Percentiles rank a stretch among this genome's conserved stretches.
phyloP scores from a whole-genome alignment of 352 stramenopile species.

The Globisporangium recalcitrans region DNA sequence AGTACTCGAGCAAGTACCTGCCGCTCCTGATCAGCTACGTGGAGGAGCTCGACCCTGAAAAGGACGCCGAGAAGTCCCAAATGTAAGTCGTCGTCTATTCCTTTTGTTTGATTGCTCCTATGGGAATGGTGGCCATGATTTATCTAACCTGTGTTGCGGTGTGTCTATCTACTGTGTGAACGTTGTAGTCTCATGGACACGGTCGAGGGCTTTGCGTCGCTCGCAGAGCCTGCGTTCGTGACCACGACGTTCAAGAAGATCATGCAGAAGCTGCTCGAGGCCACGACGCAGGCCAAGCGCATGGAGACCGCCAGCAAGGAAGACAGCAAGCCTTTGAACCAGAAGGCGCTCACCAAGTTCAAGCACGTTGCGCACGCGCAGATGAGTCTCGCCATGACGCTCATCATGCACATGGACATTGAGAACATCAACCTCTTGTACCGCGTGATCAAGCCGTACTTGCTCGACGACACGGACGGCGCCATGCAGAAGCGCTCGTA shows the following conservation, averaged over 20 bases:
- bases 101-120: neutral
- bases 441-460: conserved; percentile 84
- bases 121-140: neutral
- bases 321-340: conserved; percentile 21
- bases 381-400: conserved; percentile 72
- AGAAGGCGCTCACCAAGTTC: conserved; percentile 47
- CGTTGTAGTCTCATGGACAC: conserved; percentile 56
- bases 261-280: conserved; percentile 85
- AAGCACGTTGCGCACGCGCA: conserved; percentile 66
- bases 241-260: conserved; percentile 81
- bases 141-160: neutral
- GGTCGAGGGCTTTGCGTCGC: conserved; percentile 73
- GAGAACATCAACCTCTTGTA: conserved; percentile 76
- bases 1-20: conserved; percentile 81
- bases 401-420: conserved; percentile 76
- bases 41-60: conserved; percentile 73
- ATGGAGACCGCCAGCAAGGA: conserved; percentile 37
- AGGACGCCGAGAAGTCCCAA: conserved; percentile 65
- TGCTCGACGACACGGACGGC: conserved; percentile 81
- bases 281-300: conserved; percentile 74
- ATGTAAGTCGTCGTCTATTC: conserved; percentile 18
- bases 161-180: neutral
- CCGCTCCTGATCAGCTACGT: conserved; percentile 81
- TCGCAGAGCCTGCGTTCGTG: conserved; percentile 64
- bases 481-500: conserved; percentile 89